Evolutionary conservation across 768 basidiomycete genomes (phyloP).

Genomic region (Leucocoprinus sp.): DNA sequence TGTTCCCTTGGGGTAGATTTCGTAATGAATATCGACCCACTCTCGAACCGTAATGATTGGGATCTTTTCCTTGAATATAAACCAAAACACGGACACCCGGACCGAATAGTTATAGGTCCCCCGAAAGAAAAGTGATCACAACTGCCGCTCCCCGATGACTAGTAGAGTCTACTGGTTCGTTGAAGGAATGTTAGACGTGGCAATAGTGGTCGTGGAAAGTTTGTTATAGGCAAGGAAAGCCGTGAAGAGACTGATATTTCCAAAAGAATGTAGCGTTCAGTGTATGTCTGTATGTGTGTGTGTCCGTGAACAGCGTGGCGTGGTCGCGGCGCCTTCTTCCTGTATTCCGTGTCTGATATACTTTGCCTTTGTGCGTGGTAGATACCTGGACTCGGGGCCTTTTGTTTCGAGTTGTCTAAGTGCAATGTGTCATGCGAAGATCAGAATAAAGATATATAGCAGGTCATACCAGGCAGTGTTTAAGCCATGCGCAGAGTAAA

Average conservation of each 20-base stretch:
- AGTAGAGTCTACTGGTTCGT: conserved; percentile 3
- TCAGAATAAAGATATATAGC: not conserved
- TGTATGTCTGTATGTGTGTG: not conserved
- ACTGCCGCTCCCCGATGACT: conserved; percentile 5
- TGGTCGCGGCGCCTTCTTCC: not conserved
- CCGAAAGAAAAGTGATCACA: conserved; percentile 1
- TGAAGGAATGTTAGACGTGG: not conserved
- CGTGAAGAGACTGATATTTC: not conserved
- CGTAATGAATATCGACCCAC: not conserved
- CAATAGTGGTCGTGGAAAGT: not conserved
- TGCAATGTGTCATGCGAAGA: not conserved
- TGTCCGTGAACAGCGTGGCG: not conserved
- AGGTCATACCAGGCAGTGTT: not conserved
- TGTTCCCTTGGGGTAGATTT: not conserved
- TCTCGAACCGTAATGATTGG: not conserved
- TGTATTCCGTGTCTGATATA: not conserved
- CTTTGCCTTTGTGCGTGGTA: not conserved
- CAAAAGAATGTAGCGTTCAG: not conserved
- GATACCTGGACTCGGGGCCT: not conserved
- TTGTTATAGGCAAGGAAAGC: not conserved
- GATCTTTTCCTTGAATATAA: not conserved
- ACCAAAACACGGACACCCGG: not conserved
- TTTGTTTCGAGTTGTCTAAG: not conserved
- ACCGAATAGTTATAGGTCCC: not conserved
- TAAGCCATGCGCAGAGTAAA: not conserved